Base-by-base conservation (phyloP, 2,329 filamentous ascomycete genomes). In the Aureobasidium sp. region DNA sequence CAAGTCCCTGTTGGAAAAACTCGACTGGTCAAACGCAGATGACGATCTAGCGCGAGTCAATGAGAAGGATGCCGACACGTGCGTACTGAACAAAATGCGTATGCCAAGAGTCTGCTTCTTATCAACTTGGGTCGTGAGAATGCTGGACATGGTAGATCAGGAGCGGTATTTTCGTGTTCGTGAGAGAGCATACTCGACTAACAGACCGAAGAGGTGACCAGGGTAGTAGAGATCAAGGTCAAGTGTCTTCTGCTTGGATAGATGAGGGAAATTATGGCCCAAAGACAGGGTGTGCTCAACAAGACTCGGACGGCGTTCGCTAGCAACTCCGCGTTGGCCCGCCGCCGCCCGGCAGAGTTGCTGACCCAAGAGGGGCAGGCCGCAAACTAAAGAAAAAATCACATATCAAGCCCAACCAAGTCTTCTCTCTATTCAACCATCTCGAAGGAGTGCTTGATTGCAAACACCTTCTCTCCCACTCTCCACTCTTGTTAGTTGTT, bases 401-500 rank as follows among this genome's bases (percentile, higher is more conserved):
- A 15, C 36, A 42, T 55, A 55, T 42, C 37, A 53, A 53, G 41
- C 37, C 51, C 51, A 55, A 55, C 51, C 51, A 42, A 55, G 14
- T 31, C 51, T 55, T 42, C 51, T 42, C 48, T 61, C 34, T 37
- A 42, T 47, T 61, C 37, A 42, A 45, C 47, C 53, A 57, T 45
- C 39, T 45, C 25, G 45, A 47, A 62, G 49, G 51, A 56, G 49
- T 55, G 45, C 60, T 62, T 56, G 29, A 31, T 31, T 45, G 41
- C 58, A 66, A 66, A 68, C 64, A 63, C 64, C 55, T 62, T 64
- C 62, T 66, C 61, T 60, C 61, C 67, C 66, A 62, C 68, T 69
- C 70, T 70, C 69, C 67, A 61, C 69, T 70, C 69, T 68, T 65
- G 66, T 47, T 27, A 14, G 29, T 53, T 37, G 12, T 48, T 53